Percentiles rank a stretch among this genome's conserved stretches.
These are phyloP conservation scores for Tetragonia tetragonoides DNA, from an alignment of 148 eudicot genomes.

Conservation along the genomic window DNA sequence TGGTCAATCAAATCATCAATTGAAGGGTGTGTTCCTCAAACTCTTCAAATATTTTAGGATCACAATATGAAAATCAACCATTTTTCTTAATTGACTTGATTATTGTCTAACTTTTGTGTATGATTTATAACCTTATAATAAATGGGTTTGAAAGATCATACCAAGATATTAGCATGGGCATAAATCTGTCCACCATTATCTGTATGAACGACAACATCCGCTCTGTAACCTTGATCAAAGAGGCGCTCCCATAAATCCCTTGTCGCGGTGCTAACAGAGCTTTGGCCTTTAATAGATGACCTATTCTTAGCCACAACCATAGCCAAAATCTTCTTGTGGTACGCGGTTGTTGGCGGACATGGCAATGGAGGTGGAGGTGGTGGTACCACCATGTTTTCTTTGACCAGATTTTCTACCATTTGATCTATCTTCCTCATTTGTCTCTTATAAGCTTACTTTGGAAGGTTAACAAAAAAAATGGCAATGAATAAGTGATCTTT, in stretches of 20 bases:
- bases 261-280: conserved; percentile 28
- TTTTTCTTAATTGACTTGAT: background rate
- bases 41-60: background rate
- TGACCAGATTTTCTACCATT: conserved; percentile 16
- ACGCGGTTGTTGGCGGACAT: conserved; percentile 21
- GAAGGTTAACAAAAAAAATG: background rate
- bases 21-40: background rate
- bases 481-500: background rate
- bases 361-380: conserved; percentile 53
- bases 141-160: conserved; percentile 25
- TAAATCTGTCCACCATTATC: conserved; percentile 57
- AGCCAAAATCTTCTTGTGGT: conserved; percentile 22
- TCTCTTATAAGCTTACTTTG: conserved; percentile 7
- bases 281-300: conserved; percentile 19
- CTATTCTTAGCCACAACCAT: conserved; percentile 15
- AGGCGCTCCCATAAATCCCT: conserved; percentile 65
- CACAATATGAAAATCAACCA: background rate
- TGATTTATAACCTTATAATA: background rate
- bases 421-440: conserved; percentile 27
- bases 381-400: background rate
- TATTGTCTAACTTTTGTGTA: background rate
- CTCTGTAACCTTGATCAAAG: conserved; percentile 77
- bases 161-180: conserved; percentile 80
- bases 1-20: background rate
- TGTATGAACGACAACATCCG: conserved; percentile 65